Conservation (phyloP, 2,329 filamentous ascomycete genomes). For the Trichoderma brevicompactum region DNA sequence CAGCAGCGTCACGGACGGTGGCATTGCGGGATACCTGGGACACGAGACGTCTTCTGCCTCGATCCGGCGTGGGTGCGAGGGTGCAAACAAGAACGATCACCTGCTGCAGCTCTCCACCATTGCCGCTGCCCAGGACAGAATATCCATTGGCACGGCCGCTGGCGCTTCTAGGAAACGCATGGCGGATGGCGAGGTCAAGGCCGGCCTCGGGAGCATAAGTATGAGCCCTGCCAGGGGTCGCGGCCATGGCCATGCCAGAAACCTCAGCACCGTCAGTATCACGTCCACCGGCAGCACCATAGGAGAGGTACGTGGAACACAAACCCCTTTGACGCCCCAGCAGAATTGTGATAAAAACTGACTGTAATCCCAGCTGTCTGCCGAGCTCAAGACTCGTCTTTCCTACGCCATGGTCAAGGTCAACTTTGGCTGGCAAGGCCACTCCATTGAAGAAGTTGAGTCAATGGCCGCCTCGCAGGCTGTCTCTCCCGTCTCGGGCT, state of each 20-base stretch:
- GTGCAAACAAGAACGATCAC: constrained; percentile 60
- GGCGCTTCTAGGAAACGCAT: constrained; percentile 68
- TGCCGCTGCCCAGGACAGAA: constrained; percentile 58
- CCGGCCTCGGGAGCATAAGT: constrained; percentile 49
- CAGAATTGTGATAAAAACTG: constrained; percentile 31
- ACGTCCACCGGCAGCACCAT: constrained; percentile 69
- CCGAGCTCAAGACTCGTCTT: constrained; percentile 79
- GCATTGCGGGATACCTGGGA: not conserved
- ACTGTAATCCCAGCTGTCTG: constrained; percentile 62
- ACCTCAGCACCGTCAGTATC: constrained; percentile 68
- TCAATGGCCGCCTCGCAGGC: constrained; percentile 71
- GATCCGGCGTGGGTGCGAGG: constrained; percentile 21
- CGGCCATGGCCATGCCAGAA: constrained; percentile 73
- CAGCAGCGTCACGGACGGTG: constrained; percentile 30
- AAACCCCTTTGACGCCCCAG: not conserved
- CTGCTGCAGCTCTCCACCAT: constrained; percentile 62
- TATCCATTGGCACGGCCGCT: constrained; percentile 46
- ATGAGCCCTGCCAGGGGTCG: constrained; percentile 50
- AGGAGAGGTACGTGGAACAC: constrained; percentile 68
- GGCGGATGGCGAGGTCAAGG: constrained; percentile 74
- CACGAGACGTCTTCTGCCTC: constrained; percentile 30
- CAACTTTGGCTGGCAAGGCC: constrained; percentile 83
- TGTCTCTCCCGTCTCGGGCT: constrained; percentile 64
- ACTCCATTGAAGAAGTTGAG: constrained; percentile 78
- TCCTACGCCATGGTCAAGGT: constrained; percentile 95